These are phyloP conservation scores for Firmiana major DNA, from an alignment of 345 rosid genomes.

Conservation along the genomic window DNA sequence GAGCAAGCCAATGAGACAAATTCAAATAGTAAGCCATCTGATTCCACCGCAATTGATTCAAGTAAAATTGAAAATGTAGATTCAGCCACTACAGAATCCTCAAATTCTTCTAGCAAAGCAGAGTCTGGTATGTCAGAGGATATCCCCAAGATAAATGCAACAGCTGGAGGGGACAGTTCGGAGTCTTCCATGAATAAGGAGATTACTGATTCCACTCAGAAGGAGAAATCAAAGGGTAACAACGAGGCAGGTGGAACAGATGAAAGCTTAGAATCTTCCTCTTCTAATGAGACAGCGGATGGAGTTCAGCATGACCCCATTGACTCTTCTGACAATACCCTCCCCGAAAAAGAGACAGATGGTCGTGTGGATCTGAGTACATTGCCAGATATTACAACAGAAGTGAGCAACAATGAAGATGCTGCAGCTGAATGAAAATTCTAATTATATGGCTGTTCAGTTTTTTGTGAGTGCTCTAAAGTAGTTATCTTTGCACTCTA, in stretches of 20 bases:
- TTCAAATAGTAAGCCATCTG: constrained; percentile 22
- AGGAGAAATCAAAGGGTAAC: constrained; percentile 15
- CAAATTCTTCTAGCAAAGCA: constrained; percentile 27
- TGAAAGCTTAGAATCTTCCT: constrained; percentile 27
- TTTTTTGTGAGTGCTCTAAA: constrained; percentile 18
- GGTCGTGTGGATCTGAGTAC: constrained; percentile 45
- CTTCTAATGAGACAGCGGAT: constrained; percentile 24
- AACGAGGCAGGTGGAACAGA: constrained; percentile 29
- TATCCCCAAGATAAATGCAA: constrained; percentile 25
- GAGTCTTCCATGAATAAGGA: constrained; percentile 28
- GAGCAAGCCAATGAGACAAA: constrained; percentile 21
- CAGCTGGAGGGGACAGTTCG: constrained; percentile 31
- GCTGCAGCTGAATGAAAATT: constrained; percentile 41
- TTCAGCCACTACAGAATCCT: constrained; percentile 23
- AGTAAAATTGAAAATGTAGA: constrained; percentile 25
- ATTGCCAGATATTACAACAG: constrained; percentile 41
- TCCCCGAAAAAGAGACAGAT: constrained; percentile 44
- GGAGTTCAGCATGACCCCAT: constrained; percentile 26
- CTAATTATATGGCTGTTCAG: background rate
- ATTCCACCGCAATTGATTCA: constrained; percentile 24
- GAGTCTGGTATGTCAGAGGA: constrained; percentile 24
- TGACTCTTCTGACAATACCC: constrained; percentile 34
- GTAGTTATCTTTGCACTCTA: constrained; percentile 13
- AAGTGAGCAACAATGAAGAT: constrained; percentile 33
- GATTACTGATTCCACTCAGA: constrained; percentile 20